Evolutionary conservation across 306 rosid species (phyloP).

Genomic region (Biancaea sappan): DNA sequence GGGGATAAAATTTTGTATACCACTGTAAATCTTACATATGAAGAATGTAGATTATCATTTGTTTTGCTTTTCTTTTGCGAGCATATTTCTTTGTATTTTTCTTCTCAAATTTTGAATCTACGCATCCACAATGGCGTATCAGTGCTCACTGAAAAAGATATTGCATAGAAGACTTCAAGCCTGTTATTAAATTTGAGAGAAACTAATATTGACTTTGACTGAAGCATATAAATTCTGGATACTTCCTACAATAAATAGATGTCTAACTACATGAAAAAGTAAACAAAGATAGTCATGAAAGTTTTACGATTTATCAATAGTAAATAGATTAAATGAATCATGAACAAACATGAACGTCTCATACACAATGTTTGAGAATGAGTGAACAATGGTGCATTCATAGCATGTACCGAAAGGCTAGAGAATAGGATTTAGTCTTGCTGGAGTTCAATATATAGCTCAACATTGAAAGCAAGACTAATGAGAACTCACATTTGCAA

Average conservation of each 20-base stretch:
- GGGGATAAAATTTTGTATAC: conserved; percentile 54
- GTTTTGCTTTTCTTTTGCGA: conserved; percentile 11
- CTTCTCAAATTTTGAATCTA: not conserved
- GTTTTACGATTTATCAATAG: not conserved
- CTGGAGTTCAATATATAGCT: not conserved
- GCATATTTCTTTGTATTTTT: conserved; percentile 15
- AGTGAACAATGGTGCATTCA: conserved; percentile 17
- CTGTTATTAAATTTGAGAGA: not conserved
- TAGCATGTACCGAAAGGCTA: conserved; percentile 28
- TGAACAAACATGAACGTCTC: not conserved
- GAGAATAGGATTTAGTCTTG: not conserved
- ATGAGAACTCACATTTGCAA: not conserved
- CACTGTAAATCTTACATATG: conserved; percentile 34
- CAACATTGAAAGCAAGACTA: conserved; percentile 35
- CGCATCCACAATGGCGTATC: not conserved
- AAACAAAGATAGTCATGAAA: conserved; percentile 14
- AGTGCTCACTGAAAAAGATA: not conserved
- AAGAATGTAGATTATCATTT: conserved; percentile 28
- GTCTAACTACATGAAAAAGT: not conserved
- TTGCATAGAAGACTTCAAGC: not conserved
- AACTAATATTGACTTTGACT: not conserved
- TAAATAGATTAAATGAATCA: conserved; percentile 30
- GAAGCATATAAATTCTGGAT: conserved; percentile 5
- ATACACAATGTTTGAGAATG: not conserved
- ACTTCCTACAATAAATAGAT: conserved; percentile 19